Percentiles rank a stretch among this genome's conserved stretches.
phyloP scores from a whole-genome alignment of 2,329 filamentous ascomycete genomes.

The Aspergillus floridensis region DNA sequence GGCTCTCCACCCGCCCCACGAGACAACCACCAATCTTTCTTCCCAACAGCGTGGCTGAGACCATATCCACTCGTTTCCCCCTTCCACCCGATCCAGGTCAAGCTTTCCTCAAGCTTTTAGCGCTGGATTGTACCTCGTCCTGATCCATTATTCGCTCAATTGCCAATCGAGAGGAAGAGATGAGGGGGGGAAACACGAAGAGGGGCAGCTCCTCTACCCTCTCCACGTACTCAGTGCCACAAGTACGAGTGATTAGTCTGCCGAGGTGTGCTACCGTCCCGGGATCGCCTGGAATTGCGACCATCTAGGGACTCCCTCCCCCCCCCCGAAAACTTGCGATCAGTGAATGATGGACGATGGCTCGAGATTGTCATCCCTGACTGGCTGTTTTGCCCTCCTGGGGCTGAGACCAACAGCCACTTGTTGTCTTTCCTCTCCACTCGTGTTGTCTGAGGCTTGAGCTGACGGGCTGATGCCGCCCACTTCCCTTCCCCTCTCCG shows the following conservation, averaged over 20 bases:
- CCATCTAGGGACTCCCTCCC: neutral
- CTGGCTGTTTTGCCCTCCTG: neutral
- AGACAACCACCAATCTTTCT: neutral
- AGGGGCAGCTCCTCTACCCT: neutral
- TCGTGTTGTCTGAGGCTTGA: constrained; percentile 4
- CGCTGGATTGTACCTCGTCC: neutral
- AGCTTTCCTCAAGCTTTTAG: constrained; percentile 25
- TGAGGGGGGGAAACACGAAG: neutral
- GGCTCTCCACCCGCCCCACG: neutral
- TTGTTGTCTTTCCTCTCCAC: neutral
- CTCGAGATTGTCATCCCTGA: neutral
- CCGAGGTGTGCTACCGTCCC: neutral
- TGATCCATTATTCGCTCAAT: constrained; percentile 12
- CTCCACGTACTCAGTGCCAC: neutral
- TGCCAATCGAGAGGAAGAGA: neutral
- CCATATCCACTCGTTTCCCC: constrained; percentile 1
- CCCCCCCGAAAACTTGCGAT: too few relatives aligned
- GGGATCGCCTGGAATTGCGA: neutral
- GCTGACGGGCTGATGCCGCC: constrained; percentile 1
- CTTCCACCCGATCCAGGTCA: constrained; percentile 13
- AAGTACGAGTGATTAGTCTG: neutral
- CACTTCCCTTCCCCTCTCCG: neutral
- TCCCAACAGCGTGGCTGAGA: constrained; percentile 8
- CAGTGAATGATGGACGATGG: neutral
- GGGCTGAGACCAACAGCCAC: constrained; percentile 7